Base-by-base conservation (phyloP, 192 early-diverging fungal species). In the Coemansia sp. region DNA sequence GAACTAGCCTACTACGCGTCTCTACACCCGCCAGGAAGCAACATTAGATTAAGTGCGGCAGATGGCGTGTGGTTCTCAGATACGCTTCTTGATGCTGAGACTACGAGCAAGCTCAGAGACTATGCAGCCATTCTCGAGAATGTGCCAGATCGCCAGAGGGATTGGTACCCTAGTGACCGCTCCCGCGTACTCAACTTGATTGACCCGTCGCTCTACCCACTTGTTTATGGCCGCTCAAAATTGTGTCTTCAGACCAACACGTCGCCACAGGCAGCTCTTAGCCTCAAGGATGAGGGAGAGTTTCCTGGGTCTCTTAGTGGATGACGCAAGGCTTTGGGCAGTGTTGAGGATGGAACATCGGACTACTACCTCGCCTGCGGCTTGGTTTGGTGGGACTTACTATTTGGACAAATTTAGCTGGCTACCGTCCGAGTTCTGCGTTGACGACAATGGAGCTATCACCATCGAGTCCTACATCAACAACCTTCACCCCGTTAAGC, bases 381-480 rank as follows among this genome's bases (percentile, higher is more conserved):
- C 2, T 11, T 2, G 9, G 11, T 20, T 6, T 2, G 1, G n/a
- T 2, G 37, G 37, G 14, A 13, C 14, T 13, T 38, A 13, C 37
- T 40, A 26, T 11, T 3, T 78, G 70, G 18, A 8, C 46, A 1
- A 40, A 26, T n/a, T 80, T 68, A 67, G 71, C 57, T 89, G 88
- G 91, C 77, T 92, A 9, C 90, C 91, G 0, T 73, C 85, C 2
- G 89, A 89, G 42, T 87, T 90, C 63, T 50, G 69, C 1, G 77
- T 91, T 1, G 39, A 26, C 23, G 46, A 91, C n/a, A n/a, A n/a
- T n/a, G n/a, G n/a, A n/a, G n/a, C n/a, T n/a, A n/a, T n/a, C n/a
- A n/a, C n/a, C n/a, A n/a, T n/a, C n/a, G n/a, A n/a, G n/a, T n/a
- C n/a, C n/a, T n/a, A n/a, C n/a, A n/a, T n/a, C n/a, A n/a, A 92